Percentiles rank a stretch among this genome's conserved stretches.
Evolutionary conservation across 345 rosid genomes (phyloP).

Genomic region (Brassica napus): DNA sequence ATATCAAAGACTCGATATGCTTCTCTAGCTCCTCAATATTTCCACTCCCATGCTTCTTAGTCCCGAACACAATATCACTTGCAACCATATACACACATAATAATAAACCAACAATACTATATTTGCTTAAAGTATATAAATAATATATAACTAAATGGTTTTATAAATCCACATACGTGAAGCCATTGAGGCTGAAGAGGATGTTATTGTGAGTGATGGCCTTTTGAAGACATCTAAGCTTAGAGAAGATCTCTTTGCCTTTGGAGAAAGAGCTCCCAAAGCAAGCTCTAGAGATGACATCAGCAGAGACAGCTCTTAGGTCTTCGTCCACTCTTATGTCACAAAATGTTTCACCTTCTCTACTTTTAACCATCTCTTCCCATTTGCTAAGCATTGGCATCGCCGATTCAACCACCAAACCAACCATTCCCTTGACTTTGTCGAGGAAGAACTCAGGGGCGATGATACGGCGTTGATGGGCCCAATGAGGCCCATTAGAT

Average conservation of each 20-base stretch:
- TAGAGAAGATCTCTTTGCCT: constrained; percentile 61
- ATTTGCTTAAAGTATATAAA: background rate
- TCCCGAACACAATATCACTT: constrained; percentile 43
- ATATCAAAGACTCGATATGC: constrained; percentile 62
- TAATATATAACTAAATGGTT: background rate
- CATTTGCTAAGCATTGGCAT: constrained; percentile 54
- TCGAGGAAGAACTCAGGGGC: constrained; percentile 79
- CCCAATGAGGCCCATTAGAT: constrained; percentile 71
- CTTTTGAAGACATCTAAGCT: constrained; percentile 57
- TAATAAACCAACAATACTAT: background rate
- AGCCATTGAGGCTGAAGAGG: constrained; percentile 36
- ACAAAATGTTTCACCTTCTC: constrained; percentile 30
- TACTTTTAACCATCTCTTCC: constrained; percentile 43
- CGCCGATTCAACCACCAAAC: constrained; percentile 57
- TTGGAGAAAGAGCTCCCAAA: constrained; percentile 57
- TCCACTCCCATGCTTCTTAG: constrained; percentile 39
- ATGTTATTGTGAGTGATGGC: constrained; percentile 45
- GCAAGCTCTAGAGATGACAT: constrained; percentile 64
- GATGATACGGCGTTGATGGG: constrained; percentile 63
- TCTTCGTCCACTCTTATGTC: constrained; percentile 55
- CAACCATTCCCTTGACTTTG: constrained; percentile 81
- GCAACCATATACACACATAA: constrained; percentile 12
- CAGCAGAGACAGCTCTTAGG: constrained; percentile 55
- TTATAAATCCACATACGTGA: constrained; percentile 38
- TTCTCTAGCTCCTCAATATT: constrained; percentile 53